A percentile compares a stretch with the other conserved stretches of the same genome.
phyloP scores from a whole-genome alignment of 1,139 yeast genomes.

The Blastobotrys proliferans region DNA sequence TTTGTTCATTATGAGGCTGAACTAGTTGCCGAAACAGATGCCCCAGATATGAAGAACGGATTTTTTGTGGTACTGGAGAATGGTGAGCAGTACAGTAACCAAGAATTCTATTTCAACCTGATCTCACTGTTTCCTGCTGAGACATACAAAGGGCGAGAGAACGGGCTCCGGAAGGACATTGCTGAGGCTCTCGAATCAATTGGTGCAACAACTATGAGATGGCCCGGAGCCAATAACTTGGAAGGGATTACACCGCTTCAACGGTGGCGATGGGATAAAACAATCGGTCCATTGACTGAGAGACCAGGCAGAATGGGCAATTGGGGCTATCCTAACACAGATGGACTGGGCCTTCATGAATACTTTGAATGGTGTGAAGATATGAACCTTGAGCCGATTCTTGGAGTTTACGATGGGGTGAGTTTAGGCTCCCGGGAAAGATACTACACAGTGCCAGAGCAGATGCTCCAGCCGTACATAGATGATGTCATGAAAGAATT shows the following conservation, averaged over 20 bases:
- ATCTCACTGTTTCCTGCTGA: conserved; percentile 9
- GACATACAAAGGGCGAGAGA: conserved; percentile 10
- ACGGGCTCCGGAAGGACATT: conserved; percentile 9
- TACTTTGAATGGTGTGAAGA: conserved; percentile 12
- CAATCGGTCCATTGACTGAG: conserved; percentile 11
- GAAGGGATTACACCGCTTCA: conserved; percentile 1
- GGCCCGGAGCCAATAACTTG: conserved; percentile 8
- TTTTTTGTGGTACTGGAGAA: conserved; percentile 6
- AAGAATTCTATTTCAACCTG: conserved; percentile 6
- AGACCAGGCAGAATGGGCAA: conserved; percentile 10
- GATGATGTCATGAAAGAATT: conserved; percentile 7
- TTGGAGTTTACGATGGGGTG: conserved; percentile 10
- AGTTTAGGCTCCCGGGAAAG: no score
- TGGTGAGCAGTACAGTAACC: conserved; percentile 1
- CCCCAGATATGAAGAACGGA: conserved; percentile 4
- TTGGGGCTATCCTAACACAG: conserved; percentile 11
- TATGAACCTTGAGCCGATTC: conserved; percentile 10
- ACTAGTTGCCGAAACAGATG: conserved; percentile 3
- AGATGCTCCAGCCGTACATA: conserved; percentile 6
- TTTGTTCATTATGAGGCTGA: conserved; percentile 10
- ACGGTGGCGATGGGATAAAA: conserved; percentile 13
- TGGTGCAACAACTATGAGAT: conserved; percentile 6
- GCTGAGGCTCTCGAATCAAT: conserved; percentile 5
- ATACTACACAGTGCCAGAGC: conserved; percentile 1
- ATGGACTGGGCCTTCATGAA: conserved; percentile 10